A percentile compares a stretch with the other conserved stretches of the same genome.
phyloP scores from a whole-genome alignment of 1,284 basidiomycete genomes.

The Puccinia hordei region DNA sequence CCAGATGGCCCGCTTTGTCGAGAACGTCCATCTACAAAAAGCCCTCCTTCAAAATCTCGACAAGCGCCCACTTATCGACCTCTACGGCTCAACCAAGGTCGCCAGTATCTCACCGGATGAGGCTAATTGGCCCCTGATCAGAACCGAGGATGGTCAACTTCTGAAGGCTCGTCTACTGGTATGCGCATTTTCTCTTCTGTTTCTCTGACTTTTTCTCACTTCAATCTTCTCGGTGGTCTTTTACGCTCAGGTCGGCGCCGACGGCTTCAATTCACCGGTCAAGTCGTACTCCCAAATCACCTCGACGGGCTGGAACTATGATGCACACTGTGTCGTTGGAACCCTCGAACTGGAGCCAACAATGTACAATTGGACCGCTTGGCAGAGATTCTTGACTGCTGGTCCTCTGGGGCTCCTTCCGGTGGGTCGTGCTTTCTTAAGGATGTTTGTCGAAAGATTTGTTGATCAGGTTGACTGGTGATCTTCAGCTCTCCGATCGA shows the following conservation, averaged over 20 bases:
- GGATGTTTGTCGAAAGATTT: neutral
- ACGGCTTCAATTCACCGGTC: conserved; percentile 93
- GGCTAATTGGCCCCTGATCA: conserved; percentile 70
- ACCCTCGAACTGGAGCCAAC: conserved; percentile 71
- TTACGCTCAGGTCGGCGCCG: conserved; percentile 77
- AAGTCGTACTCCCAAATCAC: conserved; percentile 81
- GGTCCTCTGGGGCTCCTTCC: conserved; percentile 95
- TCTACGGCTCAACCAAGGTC: conserved; percentile 56
- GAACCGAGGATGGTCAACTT: conserved; percentile 67
- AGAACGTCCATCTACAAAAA: conserved; percentile 86
- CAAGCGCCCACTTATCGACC: conserved; percentile 58
- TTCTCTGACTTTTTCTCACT: neutral
- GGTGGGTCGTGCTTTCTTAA: conserved; percentile 50
- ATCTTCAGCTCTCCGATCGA: conserved; percentile 66
- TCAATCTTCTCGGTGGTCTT: neutral
- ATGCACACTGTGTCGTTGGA: conserved; percentile 85
- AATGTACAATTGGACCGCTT: conserved; percentile 67
- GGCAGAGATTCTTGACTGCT: conserved; percentile 91
- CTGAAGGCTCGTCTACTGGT: conserved; percentile 74
- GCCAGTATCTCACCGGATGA: conserved; percentile 54
- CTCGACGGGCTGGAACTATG: conserved; percentile 88
- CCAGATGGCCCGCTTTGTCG: conserved; percentile 76
- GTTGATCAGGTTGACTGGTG: neutral
- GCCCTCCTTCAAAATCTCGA: conserved; percentile 67
- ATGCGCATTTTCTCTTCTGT: conserved; percentile 54